A percentile compares a stretch with the other conserved stretches of the same genome.
Evolutionary conservation across 768 basidiomycete genomes (phyloP).

Genomic region (Tubosaeta sp.): DNA sequence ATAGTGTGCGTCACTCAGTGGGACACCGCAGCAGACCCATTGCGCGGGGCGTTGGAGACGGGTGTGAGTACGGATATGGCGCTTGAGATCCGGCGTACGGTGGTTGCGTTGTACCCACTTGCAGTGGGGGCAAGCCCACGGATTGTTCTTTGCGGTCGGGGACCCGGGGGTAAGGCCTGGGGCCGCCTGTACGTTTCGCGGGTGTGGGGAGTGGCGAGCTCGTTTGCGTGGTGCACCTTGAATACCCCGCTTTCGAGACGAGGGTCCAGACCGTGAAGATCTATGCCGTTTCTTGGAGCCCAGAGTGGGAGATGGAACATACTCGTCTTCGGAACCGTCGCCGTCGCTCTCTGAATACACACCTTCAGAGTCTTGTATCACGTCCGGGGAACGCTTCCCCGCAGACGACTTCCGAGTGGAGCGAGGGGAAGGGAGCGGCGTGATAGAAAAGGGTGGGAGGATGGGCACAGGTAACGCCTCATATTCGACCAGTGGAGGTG

Average conservation of each 20-base stretch:
- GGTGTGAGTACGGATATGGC: conserved; percentile 54
- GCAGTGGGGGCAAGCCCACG: conserved; percentile 45
- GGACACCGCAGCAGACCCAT: conserved; percentile 38
- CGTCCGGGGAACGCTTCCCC: background rate
- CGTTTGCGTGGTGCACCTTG: conserved; percentile 18
- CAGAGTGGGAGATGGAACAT: conserved; percentile 36
- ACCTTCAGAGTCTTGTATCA: conserved; percentile 21
- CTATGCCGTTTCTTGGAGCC: conserved; percentile 34
- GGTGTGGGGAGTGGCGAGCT: conserved; percentile 32
- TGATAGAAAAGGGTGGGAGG: background rate
- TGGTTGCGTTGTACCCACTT: conserved; percentile 44
- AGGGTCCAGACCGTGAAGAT: conserved; percentile 1
- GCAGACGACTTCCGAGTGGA: conserved; percentile 5
- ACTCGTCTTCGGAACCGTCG: conserved; percentile 42
- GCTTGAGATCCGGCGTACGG: conserved; percentile 55
- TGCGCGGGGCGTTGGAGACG: conserved; percentile 32
- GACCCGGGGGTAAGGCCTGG: conserved; percentile 14
- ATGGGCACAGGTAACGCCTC: background rate
- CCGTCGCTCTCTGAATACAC: conserved; percentile 36
- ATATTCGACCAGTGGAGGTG: background rate
- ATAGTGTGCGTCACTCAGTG: conserved; percentile 20
- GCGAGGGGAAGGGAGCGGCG: conserved; percentile 14
- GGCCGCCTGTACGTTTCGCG: conserved; percentile 45
- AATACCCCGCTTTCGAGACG: conserved; percentile 6
- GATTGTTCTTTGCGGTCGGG: conserved; percentile 28